Evolutionary conservation across 768 basidiomycete species (phyloP).

Genomic region (Dioszegia hungarica): DNA sequence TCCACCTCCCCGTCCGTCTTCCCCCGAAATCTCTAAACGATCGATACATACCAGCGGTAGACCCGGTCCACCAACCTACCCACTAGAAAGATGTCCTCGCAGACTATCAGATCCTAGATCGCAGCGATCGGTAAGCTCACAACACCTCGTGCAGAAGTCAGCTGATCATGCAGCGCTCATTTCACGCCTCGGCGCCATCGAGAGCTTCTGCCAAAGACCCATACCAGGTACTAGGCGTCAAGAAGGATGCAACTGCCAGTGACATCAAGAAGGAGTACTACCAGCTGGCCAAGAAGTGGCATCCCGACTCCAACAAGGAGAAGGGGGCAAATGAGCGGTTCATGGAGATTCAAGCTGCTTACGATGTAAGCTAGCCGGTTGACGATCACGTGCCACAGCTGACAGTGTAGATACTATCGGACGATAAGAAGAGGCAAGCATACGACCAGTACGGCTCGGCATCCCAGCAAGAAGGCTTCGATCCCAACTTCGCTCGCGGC

Average conservation of each 20-base stretch:
- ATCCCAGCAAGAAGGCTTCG: conserved; percentile 89
- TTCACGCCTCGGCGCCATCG: conserved; percentile 64
- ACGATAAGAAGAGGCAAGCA: conserved; percentile 82
- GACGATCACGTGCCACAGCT: neutral
- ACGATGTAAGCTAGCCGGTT: conserved; percentile 65
- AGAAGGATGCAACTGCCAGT: conserved; percentile 69
- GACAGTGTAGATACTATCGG: conserved; percentile 71
- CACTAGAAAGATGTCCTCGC: neutral
- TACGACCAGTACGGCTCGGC: conserved; percentile 91
- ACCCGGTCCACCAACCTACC: neutral
- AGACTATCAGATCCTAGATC: neutral
- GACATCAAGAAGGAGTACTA: conserved; percentile 99
- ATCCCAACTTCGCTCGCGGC: conserved; percentile 70
- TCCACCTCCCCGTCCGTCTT: conserved; percentile 5
- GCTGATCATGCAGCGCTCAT: conserved; percentile 56
- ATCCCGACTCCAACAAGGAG: conserved; percentile 87
- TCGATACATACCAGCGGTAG: neutral
- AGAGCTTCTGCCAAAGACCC: conserved; percentile 68
- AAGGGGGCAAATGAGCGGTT: conserved; percentile 86
- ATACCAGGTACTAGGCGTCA: conserved; percentile 84
- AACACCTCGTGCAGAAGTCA: neutral
- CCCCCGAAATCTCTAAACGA: neutral
- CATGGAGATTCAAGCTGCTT: conserved; percentile 92
- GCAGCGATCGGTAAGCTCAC: neutral
- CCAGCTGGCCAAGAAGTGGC: conserved; percentile 91